A percentile compares a stretch with the other conserved stretches of the same genome.
Conservation (phyloP, 208 protist genomes). For the Endotrypanum monterogeii region DNA sequence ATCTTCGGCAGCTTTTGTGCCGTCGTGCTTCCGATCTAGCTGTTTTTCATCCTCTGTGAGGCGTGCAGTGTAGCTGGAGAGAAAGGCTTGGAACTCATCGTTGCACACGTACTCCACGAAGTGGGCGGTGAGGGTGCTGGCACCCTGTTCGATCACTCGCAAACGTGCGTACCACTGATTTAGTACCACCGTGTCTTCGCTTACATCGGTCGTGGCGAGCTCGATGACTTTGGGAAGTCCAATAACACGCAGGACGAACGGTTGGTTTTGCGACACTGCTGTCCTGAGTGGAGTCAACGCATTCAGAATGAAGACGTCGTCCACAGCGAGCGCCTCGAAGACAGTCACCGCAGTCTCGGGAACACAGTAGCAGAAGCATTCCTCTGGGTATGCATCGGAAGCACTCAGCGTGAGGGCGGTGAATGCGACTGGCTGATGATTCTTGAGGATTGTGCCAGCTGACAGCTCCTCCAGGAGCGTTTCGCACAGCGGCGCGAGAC, state of each 20-base stretch:
- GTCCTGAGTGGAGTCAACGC: conserved; percentile 53
- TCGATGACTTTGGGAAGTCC: conserved; percentile 77
- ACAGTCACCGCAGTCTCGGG: conserved; percentile 22
- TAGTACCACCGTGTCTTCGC: conserved; percentile 57
- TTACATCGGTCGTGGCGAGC: conserved; percentile 50
- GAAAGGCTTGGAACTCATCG: conserved; percentile 46
- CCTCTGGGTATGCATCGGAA: conserved; percentile 53
- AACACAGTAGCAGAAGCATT: conserved; percentile 61
- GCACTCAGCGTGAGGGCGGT: conserved; percentile 67
- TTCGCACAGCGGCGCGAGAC: conserved; percentile 38
- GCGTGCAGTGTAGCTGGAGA: conserved; percentile 42
- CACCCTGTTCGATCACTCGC: conserved; percentile 45
- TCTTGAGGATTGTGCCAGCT: conserved; percentile 45
- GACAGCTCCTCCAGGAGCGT: conserved; percentile 37
- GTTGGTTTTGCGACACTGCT: conserved; percentile 24
- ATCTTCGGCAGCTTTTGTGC: conserved; percentile 12
- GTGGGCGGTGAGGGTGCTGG: conserved; percentile 43
- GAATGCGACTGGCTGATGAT: conserved; percentile 53
- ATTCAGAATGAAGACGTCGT: conserved; percentile 47
- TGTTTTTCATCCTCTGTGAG: conserved; percentile 60
- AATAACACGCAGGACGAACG: conserved; percentile 44
- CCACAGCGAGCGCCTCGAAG: conserved; percentile 32
- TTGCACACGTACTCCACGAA: conserved; percentile 64
- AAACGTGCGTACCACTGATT: conserved; percentile 66
- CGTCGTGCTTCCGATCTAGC: conserved; percentile 44